phyloP scores from a whole-genome alignment of 129 eudicot species.

The Rutidosis leptorrhynchoides region DNA sequence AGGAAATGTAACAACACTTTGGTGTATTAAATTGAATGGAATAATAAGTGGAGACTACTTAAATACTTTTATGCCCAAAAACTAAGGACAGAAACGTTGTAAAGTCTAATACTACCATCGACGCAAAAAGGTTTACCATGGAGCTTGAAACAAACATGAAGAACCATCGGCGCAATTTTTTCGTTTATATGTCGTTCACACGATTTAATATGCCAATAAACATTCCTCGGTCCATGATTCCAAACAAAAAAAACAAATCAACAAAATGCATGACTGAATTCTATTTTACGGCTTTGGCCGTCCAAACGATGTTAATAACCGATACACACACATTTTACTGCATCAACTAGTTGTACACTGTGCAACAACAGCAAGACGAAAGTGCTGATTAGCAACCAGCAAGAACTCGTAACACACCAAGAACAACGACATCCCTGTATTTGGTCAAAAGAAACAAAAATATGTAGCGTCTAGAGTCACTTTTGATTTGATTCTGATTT shows the following conservation, averaged over 20 bases:
- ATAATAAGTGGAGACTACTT: background rate
- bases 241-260: constrained; percentile 27
- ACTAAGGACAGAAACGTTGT: too few relatives aligned
- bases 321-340: background rate
- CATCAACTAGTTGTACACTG: background rate
- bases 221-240: constrained; percentile 18
- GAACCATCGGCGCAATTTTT: too few relatives aligned
- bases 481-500: background rate
- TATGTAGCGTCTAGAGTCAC: background rate
- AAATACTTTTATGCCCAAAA: constrained; percentile 28
- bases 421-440: background rate
- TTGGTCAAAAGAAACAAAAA: background rate
- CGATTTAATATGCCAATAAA: background rate
- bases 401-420: background rate
- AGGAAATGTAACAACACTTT: too few relatives aligned
- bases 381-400: background rate
- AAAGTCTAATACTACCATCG: too few relatives aligned
- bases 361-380: background rate
- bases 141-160: too few relatives aligned
- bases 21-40: too few relatives aligned
- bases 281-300: background rate
- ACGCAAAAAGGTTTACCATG: too few relatives aligned
- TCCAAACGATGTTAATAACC: background rate
- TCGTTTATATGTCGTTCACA: background rate
- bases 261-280: constrained; percentile 9